Base-by-base conservation (phyloP, 1,284 basidiomycete species). In the Inonotus hispidus region DNA sequence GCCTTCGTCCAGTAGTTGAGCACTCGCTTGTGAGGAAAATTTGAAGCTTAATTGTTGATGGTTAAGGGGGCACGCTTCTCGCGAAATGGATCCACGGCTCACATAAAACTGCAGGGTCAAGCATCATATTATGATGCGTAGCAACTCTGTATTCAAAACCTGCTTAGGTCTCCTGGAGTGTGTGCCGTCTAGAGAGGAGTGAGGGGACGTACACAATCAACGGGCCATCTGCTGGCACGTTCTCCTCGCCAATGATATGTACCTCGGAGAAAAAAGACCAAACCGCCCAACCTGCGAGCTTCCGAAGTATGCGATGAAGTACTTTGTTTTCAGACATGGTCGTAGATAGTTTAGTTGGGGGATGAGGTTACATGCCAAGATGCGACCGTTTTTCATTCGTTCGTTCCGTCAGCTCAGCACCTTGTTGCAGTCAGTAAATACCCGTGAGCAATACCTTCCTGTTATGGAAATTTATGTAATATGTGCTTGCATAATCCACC, bases 1-100 rank as follows among this genome's bases (percentile, higher is more conserved):
- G 85, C 84, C 81, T 95, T 92, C 66, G 91, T 93, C 94, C 95
- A 98, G 72, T 97, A 98, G 72, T 98, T 93, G 52, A 98, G 74
- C 50, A 90, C 88, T 58, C 93, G 81, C 59, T 77, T 73, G 71
- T 90, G 82, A 32, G 92, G 93, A 71, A 94, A 91, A 53, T 82
- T 82, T 55, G 84, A 83, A 14, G 90, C 90, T 92, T 43, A 69
- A 14, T 46, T n/a, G 58, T 60, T 64, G 66, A 54, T 59, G 47
- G 52, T 21, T 53, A 57, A 53, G 58, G 52, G 63, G 11, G 38
- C n/a, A 7, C 6, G 16, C 41, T 43, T 43, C 19, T 16, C 64
- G 23, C 63, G 61, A 63, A 61, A 66, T 59, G 53, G 35, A 43
- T 35, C 53, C 63, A 25, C 52, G 56, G 79, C 89, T 71, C 72